These are phyloP conservation scores for Eucalyptus erythrocorys DNA, from an alignment of 345 rosid species.

Conservation along the genomic window DNA sequence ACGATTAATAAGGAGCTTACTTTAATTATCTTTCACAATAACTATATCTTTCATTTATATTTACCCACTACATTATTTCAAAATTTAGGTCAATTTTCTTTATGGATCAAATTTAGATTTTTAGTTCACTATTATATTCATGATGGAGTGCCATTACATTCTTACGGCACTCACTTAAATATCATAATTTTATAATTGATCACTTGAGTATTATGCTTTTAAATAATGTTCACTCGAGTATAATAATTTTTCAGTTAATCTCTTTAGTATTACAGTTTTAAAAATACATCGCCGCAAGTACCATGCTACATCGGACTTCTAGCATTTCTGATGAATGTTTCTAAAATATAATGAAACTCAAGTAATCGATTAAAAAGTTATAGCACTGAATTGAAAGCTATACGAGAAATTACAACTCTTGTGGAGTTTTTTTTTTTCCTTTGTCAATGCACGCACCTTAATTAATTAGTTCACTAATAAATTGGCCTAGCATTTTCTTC, in stretches of 20 bases:
- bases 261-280: neutral
- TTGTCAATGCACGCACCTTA: neutral
- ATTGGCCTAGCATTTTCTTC: neutral
- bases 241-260: neutral
- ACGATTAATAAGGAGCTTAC: neutral
- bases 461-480: neutral
- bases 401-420: neutral
- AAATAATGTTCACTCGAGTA: neutral
- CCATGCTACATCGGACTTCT: neutral
- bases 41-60: neutral
- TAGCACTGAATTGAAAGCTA: neutral
- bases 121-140: neutral
- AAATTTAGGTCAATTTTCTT: neutral
- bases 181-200: neutral
- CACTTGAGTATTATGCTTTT: neutral
- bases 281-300: neutral
- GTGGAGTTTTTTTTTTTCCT: neutral
- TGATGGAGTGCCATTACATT: neutral
- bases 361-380: neutral
- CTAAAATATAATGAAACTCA: neutral
- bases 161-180: neutral
- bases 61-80: neutral
- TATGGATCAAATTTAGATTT: neutral
- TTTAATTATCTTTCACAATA: neutral
- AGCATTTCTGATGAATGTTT: accelerated